These are phyloP conservation scores for Cytospora leucostoma DNA, from an alignment of 2,329 filamentous ascomycete genomes.

Conservation along the genomic window DNA sequence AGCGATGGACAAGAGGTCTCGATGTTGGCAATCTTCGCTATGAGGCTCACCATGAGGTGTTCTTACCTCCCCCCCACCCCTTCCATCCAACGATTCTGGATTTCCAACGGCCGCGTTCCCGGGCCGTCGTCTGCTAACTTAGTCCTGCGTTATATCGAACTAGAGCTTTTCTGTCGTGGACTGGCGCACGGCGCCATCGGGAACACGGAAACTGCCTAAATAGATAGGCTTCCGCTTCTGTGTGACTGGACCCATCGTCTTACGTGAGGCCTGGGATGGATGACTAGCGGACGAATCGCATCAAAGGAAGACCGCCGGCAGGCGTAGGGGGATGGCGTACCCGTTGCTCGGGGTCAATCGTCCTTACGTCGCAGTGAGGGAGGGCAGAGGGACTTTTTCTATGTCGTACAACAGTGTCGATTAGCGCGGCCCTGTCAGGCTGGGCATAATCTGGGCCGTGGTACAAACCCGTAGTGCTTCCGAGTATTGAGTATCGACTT, in stretches of 20 bases:
- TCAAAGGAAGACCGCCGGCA: constrained; percentile 16
- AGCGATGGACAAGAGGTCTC: not conserved
- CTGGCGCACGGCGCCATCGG: constrained; percentile 19
- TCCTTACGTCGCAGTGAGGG: constrained; percentile 4
- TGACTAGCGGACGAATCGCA: constrained; percentile 17
- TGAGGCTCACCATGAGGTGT: not conserved
- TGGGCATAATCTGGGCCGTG: constrained; percentile 15
- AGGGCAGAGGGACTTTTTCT: constrained; percentile 7
- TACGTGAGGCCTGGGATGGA: constrained; percentile 11
- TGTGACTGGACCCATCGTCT: constrained; percentile 19
- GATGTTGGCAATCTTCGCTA: not conserved
- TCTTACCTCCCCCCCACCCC: not conserved
- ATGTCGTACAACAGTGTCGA: constrained; percentile 8
- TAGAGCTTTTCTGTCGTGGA: constrained; percentile 19
- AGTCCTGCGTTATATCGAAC: constrained; percentile 1
- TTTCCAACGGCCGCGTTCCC: constrained; percentile 12
- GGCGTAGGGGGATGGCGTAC: constrained; percentile 9
- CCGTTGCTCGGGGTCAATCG: constrained; percentile 5
- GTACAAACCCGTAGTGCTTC: constrained; percentile 5
- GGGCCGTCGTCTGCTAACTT: constrained; percentile 9
- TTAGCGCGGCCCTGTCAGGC: constrained; percentile 9
- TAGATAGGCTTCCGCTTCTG: constrained; percentile 14
- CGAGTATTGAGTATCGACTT: not conserved
- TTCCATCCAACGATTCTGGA: not conserved
- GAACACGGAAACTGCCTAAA: constrained; percentile 20